Evolutionary conservation across 257 asterid species (phyloP).

Genomic region (Vinca minor): DNA sequence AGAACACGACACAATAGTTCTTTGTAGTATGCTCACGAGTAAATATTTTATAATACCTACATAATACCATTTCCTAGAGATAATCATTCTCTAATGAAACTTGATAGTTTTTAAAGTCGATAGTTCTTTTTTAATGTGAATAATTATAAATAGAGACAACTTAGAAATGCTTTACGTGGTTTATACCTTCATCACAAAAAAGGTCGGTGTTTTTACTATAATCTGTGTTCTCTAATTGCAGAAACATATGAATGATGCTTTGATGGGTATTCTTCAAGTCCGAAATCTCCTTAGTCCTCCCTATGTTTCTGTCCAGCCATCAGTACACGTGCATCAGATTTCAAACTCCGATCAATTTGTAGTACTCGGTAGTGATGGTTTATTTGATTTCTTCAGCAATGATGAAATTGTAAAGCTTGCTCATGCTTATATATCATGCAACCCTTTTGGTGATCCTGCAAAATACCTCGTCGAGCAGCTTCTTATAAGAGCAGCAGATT

Average conservation of each 20-base stretch:
- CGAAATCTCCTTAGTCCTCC: conserved; percentile 84
- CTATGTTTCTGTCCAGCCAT: conserved; percentile 65
- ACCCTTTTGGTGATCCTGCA: conserved; percentile 90
- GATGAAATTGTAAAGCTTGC: conserved; percentile 76
- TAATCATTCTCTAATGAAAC: not conserved
- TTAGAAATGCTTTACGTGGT: not conserved
- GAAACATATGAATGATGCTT: conserved; percentile 82
- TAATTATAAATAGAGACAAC: too few species aligned
- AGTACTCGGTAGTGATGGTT: conserved; percentile 92
- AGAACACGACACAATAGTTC: not conserved
- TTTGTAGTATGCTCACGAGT: not conserved
- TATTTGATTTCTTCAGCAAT: conserved; percentile 87
- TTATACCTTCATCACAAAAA: not conserved
- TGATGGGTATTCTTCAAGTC: conserved; percentile 93
- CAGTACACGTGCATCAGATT: conserved; percentile 55
- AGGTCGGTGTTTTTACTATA: not conserved
- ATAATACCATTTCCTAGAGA: not conserved
- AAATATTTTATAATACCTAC: not conserved
- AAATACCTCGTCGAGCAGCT: conserved; percentile 82
- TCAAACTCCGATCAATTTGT: conserved; percentile 67
- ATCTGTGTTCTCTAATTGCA: conserved; percentile 28
- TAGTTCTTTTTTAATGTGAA: not conserved
- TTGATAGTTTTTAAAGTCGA: not conserved
- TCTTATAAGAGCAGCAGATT: conserved; percentile 80
- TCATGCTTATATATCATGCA: conserved; percentile 38